These are phyloP conservation scores for Epichloe coenophiala DNA, from an alignment of 2,329 filamentous ascomycete species.

Conservation along the genomic window DNA sequence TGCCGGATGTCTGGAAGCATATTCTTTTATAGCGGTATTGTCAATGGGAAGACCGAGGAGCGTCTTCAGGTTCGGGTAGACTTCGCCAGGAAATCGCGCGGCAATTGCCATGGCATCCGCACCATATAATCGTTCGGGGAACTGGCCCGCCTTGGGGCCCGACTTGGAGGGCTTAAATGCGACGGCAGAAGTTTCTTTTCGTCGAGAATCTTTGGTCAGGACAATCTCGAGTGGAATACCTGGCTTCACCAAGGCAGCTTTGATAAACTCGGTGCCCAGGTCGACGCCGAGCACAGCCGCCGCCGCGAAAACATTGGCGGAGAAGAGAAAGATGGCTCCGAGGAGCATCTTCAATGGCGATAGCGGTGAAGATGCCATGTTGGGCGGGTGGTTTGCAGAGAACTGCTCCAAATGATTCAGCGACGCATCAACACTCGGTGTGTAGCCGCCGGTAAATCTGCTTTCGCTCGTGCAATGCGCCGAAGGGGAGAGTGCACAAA, in stretches of 20 bases:
- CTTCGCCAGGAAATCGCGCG: slow-evolving; percentile 79
- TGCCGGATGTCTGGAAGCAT: slow-evolving; percentile 63
- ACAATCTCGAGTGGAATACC: slow-evolving; percentile 96
- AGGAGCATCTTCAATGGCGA: slow-evolving; percentile 26
- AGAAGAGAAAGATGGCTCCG: slow-evolving; percentile 22
- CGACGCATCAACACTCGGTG: slow-evolving; percentile 1
- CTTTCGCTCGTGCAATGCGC: not conserved
- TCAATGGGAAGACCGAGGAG: slow-evolving; percentile 63
- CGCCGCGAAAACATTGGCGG: slow-evolving; percentile 35
- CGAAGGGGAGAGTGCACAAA: not conserved
- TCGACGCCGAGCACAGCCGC: slow-evolving; percentile 83
- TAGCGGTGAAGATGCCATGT: slow-evolving; percentile 21
- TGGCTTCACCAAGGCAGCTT: slow-evolving; percentile 89
- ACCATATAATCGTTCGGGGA: slow-evolving; percentile 84
- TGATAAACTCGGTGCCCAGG: slow-evolving; percentile 92
- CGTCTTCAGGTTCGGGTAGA: slow-evolving; percentile 87
- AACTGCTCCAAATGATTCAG: slow-evolving; percentile 4
- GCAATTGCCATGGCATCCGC: slow-evolving; percentile 80
- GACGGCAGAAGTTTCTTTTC: slow-evolving; percentile 84
- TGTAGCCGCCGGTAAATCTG: not conserved
- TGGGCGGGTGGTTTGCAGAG: slow-evolving; percentile 11
- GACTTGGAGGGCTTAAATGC: slow-evolving; percentile 79
- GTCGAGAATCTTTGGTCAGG: slow-evolving; percentile 90
- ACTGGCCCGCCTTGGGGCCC: slow-evolving; percentile 48
- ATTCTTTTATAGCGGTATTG: slow-evolving; percentile 51